Conservation (phyloP, 1,139 yeast genomes). For the Blastobotrys capitulatus region DNA sequence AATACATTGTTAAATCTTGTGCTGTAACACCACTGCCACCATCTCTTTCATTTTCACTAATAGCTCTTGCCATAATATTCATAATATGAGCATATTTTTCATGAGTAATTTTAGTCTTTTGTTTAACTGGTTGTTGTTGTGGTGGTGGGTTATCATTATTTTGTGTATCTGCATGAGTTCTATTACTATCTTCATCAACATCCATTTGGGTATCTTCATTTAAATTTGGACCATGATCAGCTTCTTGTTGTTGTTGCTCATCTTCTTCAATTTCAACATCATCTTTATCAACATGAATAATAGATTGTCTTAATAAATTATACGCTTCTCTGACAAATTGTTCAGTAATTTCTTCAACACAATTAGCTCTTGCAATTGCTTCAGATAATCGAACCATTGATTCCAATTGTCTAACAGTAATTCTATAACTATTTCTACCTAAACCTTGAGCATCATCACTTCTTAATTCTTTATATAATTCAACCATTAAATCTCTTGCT, state of each 20-base stretch:
- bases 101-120: constrained; percentile 60
- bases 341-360: constrained; percentile 84
- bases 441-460: constrained; percentile 90
- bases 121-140: constrained; percentile 14
- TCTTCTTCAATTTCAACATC: constrained; percentile 83
- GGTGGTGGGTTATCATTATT: not conserved
- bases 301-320: constrained; percentile 82
- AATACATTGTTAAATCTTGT: constrained; percentile 70
- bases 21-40: constrained; percentile 64
- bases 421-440: constrained; percentile 79
- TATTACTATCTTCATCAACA: constrained; percentile 15
- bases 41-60: constrained; percentile 44
- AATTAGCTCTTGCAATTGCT: constrained; percentile 96
- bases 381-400: constrained; percentile 87
- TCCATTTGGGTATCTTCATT: constrained; percentile 1
- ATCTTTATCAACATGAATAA: constrained; percentile 90
- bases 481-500: constrained; percentile 73
- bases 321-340: constrained; percentile 91
- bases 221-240: constrained; percentile 19
- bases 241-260: constrained; percentile 35
- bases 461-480: constrained; percentile 80
- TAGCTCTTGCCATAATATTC: constrained; percentile 69
- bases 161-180: constrained; percentile 11
- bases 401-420: constrained; percentile 95
- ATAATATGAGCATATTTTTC: constrained; percentile 83